Percentiles rank a stretch among this genome's conserved stretches.
phyloP scores from a whole-genome alignment of 2,329 filamentous ascomycete species.

The Beauveria sp. region DNA sequence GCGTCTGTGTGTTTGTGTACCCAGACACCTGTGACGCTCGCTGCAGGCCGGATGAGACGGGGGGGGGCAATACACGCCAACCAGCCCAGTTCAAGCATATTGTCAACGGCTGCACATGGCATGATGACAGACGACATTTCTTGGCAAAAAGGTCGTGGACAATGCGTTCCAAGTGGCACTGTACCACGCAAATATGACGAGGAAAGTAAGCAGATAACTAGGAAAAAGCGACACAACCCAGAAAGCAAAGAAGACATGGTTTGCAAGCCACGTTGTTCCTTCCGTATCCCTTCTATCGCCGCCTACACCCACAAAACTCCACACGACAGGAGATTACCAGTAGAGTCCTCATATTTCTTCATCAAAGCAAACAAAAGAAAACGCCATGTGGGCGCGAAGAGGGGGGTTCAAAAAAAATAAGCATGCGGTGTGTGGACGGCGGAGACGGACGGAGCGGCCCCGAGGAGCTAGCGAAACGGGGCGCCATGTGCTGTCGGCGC shows the following conservation, averaged over 20 bases:
- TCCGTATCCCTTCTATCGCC: no score
- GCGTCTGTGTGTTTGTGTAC: not conserved
- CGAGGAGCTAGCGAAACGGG: not conserved
- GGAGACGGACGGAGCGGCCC: constrained; percentile 1
- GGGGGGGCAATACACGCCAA: not conserved
- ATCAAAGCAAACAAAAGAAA: not conserved
- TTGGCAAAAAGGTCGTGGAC: no score
- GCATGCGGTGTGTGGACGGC: not conserved
- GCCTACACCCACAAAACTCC: no score
- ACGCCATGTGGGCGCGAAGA: not conserved
- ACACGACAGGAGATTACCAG: no score
- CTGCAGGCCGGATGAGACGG: not conserved
- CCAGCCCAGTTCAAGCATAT: not conserved
- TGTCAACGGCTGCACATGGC: no score
- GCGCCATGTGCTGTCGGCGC: constrained; percentile 1
- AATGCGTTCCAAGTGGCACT: no score
- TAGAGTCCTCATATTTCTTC: not conserved
- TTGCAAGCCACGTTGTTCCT: no score
- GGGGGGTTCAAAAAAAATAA: not conserved
- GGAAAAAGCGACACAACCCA: no score
- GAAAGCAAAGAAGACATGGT: no score
- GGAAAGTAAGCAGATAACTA: no score
- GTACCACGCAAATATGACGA: no score
- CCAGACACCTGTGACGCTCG: not conserved
- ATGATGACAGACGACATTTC: no score